A percentile compares a stretch with the other conserved stretches of the same genome.
phyloP scores from a whole-genome alignment of 768 basidiomycete genomes.

The Russula lepida region DNA sequence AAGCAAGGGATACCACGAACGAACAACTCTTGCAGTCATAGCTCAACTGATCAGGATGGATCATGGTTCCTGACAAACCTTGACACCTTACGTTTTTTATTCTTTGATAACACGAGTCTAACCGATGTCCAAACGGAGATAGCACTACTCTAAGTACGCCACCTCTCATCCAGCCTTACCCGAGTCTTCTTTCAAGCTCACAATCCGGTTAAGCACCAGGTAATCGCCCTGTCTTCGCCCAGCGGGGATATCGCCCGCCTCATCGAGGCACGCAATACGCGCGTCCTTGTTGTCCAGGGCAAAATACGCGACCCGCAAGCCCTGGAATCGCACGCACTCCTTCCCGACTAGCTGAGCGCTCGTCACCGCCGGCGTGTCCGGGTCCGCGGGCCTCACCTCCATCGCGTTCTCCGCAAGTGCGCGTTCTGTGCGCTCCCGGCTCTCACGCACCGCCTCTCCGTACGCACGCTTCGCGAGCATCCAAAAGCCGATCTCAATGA shows the following conservation, averaged over 20 bases:
- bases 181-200: constrained; percentile 89
- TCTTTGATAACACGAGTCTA: not conserved
- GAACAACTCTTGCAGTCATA: not conserved
- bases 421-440: constrained; percentile 52
- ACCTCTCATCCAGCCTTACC: constrained; percentile 45
- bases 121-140: not conserved
- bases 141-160: not conserved
- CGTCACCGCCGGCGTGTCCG: constrained; percentile 63
- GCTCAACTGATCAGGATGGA: not conserved
- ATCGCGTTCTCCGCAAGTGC: constrained; percentile 42
- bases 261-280: constrained; percentile 53
- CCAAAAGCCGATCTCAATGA: constrained; percentile 90
- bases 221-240: constrained; percentile 60
- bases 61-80: not conserved
- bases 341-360: constrained; percentile 77
- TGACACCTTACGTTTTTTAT: not conserved
- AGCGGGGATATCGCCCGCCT: constrained; percentile 35
- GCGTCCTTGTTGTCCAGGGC: constrained; percentile 79
- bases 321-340: constrained; percentile 95
- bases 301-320: constrained; percentile 91
- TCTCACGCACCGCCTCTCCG: constrained; percentile 55
- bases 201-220: constrained; percentile 84
- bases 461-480: constrained; percentile 62
- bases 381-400: constrained; percentile 30
- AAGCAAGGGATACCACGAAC: not conserved